phyloP scores from a whole-genome alignment of 495 filamentous ascomycete genomes.

The Apiosordaria backusii region DNA sequence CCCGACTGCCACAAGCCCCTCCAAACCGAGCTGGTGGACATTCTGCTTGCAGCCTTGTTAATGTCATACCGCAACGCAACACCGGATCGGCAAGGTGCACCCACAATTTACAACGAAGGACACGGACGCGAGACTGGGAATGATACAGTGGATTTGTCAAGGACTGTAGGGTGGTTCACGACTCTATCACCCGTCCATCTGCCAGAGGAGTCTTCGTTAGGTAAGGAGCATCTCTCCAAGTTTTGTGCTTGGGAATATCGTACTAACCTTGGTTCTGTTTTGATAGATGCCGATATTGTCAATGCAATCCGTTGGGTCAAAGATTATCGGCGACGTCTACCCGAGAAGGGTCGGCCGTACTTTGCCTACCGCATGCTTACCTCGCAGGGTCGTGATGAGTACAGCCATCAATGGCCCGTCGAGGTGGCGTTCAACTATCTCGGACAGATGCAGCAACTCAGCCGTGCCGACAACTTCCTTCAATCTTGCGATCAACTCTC shows the following conservation, averaged over 20 bases:
- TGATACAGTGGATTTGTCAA: conserved; percentile 21
- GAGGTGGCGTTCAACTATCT: conserved; percentile 61
- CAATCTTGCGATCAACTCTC: conserved; percentile 38
- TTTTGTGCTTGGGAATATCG: background rate
- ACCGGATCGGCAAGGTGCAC: conserved; percentile 28
- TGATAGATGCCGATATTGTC: conserved; percentile 16
- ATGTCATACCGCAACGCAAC: conserved; percentile 46
- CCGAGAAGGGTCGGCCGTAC: conserved; percentile 33
- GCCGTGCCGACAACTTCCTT: conserved; percentile 50
- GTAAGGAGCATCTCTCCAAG: conserved; percentile 5
- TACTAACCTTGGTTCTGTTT: background rate
- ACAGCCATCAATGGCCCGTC: conserved; percentile 46
- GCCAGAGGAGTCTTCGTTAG: conserved; percentile 23
- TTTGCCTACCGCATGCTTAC: conserved; percentile 41
- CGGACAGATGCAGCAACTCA: conserved; percentile 44
- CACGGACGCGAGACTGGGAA: conserved; percentile 34
- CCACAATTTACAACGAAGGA: conserved; percentile 42
- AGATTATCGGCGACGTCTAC: conserved; percentile 28
- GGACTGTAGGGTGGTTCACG: conserved; percentile 36
- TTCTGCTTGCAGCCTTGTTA: conserved; percentile 51
- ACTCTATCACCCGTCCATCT: conserved; percentile 35
- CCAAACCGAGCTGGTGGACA: conserved; percentile 50
- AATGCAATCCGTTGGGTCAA: conserved; percentile 26
- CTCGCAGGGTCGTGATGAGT: conserved; percentile 33
- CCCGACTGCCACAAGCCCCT: conserved; percentile 46